A percentile compares a stretch with the other conserved stretches of the same genome.
These are phyloP conservation scores for Boletus mariae DNA, from an alignment of 1,284 basidiomycete species.

Conservation along the genomic window DNA sequence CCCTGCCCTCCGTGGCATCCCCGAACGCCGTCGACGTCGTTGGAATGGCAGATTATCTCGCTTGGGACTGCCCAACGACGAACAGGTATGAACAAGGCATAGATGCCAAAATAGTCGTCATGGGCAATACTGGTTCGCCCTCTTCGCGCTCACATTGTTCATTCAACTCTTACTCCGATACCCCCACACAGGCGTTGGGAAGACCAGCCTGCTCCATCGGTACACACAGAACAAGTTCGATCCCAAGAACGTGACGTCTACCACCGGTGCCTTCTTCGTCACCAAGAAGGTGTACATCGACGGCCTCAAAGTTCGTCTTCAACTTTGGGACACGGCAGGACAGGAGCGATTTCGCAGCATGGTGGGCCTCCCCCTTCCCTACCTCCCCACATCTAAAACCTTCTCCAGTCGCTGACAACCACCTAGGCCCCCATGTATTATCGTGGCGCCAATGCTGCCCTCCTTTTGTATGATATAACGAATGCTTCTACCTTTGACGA, in stretches of 20 bases:
- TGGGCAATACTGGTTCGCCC: constrained; percentile 84
- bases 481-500: constrained; percentile 87
- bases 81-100: constrained; percentile 74
- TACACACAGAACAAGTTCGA: constrained; percentile 92
- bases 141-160: constrained; percentile 10
- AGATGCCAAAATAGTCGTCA: constrained; percentile 96
- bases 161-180: constrained; percentile 9
- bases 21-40: constrained; percentile 26
- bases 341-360: constrained; percentile 95
- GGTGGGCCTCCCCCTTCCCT: constrained; percentile 45
- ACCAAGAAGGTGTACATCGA: constrained; percentile 91
- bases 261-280: constrained; percentile 93
- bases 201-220: constrained; percentile 90
- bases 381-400: constrained; percentile 16
- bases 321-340: constrained; percentile 96
- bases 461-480: constrained; percentile 97
- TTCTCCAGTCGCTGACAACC: constrained; percentile 13
- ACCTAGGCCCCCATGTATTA: constrained; percentile 96
- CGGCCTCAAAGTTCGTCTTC: constrained; percentile 82
- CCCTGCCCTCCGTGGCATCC: constrained; percentile 36
- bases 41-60: constrained; percentile 44
- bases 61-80: constrained; percentile 59
- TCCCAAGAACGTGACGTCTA: constrained; percentile 82
- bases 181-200: constrained; percentile 72
- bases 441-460: constrained; percentile 94